Conservation (phyloP, 805 yeast species). For the Teunomyces tritomae region DNA sequence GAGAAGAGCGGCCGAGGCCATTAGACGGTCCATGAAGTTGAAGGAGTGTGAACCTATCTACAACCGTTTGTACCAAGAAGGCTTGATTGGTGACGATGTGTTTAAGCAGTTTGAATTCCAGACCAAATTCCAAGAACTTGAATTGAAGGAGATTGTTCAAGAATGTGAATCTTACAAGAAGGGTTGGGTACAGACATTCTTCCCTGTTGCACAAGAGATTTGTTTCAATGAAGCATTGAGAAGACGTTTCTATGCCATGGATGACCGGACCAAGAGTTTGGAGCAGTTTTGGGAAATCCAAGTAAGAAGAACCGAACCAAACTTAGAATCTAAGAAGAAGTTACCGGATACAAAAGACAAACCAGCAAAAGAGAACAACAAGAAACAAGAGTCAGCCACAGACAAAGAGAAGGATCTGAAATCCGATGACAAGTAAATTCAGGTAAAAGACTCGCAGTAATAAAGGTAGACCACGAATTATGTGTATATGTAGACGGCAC, state of each 20-base stretch:
- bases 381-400: background rate
- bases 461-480: background rate
- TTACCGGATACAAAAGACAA: conserved; percentile 3
- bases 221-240: conserved; percentile 90
- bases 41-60: conserved; percentile 75
- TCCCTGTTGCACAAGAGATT: conserved; percentile 81
- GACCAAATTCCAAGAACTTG: conserved; percentile 74
- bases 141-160: conserved; percentile 67
- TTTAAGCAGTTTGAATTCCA: conserved; percentile 78
- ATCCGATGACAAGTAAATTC: background rate
- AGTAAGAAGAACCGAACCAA: conserved; percentile 7
- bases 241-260: conserved; percentile 59
- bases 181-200: conserved; percentile 77
- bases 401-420: conserved; percentile 3
- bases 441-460: background rate
- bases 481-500: background rate
- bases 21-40: conserved; percentile 77
- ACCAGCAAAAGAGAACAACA: background rate
- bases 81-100: conserved; percentile 87
- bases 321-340: conserved; percentile 3
- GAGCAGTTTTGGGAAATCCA: conserved; percentile 35
- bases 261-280: conserved; percentile 33
- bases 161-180: conserved; percentile 73
- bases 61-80: conserved; percentile 73
- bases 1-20: conserved; percentile 75